Evolutionary conservation across 306 rosid genomes (phyloP).

Genomic region (Senna tora): DNA sequence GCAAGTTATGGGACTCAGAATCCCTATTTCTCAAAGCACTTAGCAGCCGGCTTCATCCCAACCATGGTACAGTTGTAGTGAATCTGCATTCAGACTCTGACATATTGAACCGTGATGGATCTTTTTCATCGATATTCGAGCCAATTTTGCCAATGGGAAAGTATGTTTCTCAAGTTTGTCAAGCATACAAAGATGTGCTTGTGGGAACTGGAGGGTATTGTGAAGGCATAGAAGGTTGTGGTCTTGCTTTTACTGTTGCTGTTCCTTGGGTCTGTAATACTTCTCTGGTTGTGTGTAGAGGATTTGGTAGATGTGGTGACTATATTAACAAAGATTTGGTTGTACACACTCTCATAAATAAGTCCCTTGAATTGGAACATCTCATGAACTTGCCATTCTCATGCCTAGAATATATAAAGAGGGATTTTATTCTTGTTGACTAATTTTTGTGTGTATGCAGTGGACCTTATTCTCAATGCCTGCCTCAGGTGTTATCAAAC

Average conservation of each 20-base stretch:
- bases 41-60: constrained; percentile 66
- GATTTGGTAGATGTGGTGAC: constrained; percentile 44
- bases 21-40: constrained; percentile 73
- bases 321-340: constrained; percentile 45
- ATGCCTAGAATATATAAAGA: constrained; percentile 70
- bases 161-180: constrained; percentile 63
- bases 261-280: constrained; percentile 94
- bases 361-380: constrained; percentile 76
- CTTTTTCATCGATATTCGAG: constrained; percentile 53
- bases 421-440: constrained; percentile 67
- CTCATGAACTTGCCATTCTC: constrained; percentile 74
- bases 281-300: constrained; percentile 84
- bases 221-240: constrained; percentile 44
- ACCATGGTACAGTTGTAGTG: constrained; percentile 90
- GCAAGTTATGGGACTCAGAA: constrained; percentile 70
- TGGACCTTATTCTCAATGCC: constrained; percentile 6
- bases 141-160: constrained; percentile 71
- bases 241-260: constrained; percentile 77
- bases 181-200: constrained; percentile 72
- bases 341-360: constrained; percentile 53
- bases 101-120: constrained; percentile 52
- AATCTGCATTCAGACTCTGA: constrained; percentile 93
- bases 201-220: constrained; percentile 43
- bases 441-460: constrained; percentile 29
- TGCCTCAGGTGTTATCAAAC: not conserved